A percentile compares a stretch with the other conserved stretches of the same genome.
Conservation (phyloP, 495 filamentous ascomycete species). For the Talaromyces ruber region DNA sequence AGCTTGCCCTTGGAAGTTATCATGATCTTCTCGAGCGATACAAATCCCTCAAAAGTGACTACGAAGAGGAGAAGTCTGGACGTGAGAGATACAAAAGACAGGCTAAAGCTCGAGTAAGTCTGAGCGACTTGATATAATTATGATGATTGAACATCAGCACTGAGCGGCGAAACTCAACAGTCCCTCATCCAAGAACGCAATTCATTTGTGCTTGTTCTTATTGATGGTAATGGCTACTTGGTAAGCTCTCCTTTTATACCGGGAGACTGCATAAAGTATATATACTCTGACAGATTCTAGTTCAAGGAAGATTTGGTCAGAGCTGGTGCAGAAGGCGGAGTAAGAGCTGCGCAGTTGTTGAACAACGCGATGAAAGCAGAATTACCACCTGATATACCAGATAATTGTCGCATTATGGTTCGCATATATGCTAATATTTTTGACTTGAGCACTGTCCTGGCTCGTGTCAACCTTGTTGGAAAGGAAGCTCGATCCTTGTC, state of each 20-base stretch:
- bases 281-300: constrained; percentile 8
- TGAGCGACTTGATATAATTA: background rate
- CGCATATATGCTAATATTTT: constrained; percentile 52
- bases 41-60: constrained; percentile 45
- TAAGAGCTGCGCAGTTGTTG: constrained; percentile 44
- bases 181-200: constrained; percentile 36
- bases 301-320: constrained; percentile 49
- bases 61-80: constrained; percentile 46
- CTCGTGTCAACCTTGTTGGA: constrained; percentile 37
- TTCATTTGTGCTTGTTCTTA: constrained; percentile 49
- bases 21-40: constrained; percentile 38
- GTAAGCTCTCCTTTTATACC: constrained; percentile 8
- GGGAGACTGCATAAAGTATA: background rate
- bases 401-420: constrained; percentile 50
- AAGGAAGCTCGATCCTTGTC: constrained; percentile 44
- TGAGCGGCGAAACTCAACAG: background rate
- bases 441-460: constrained; percentile 40
- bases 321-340: constrained; percentile 46
- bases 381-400: constrained; percentile 32
- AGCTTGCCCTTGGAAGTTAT: constrained; percentile 29
- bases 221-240: constrained; percentile 56
- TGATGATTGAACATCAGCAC: background rate
- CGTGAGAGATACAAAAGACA: constrained; percentile 46
- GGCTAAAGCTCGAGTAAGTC: constrained; percentile 37
- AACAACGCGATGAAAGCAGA: constrained; percentile 41